A percentile compares a stretch with the other conserved stretches of the same genome.
These are phyloP conservation scores for Fusarium verticillioides DNA, from an alignment of 2,329 filamentous ascomycete genomes.

Conservation along the genomic window DNA sequence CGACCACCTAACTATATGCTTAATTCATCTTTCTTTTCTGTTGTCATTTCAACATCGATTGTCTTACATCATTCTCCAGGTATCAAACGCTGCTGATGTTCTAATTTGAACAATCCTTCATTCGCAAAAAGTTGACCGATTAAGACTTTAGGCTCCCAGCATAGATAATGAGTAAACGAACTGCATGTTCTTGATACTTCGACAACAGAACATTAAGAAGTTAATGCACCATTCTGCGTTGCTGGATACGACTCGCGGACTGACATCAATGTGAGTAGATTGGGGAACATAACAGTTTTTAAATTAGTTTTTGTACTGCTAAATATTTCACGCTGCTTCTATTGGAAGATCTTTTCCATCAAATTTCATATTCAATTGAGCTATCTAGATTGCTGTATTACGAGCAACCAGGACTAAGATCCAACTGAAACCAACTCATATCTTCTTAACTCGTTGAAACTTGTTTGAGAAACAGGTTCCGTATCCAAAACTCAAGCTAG, in stretches of 20 bases:
- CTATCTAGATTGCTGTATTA: not conserved
- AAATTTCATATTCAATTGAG: not conserved
- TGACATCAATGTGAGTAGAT: accelerated
- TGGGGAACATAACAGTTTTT: not conserved
- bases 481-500: not conserved
- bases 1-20: accelerated
- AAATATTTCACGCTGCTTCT: not conserved
- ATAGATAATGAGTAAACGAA: not conserved
- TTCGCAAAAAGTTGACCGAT: accelerated
- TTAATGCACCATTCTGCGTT: no score
- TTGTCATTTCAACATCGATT: no score
- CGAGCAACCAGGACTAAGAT: not conserved
- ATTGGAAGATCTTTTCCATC: not conserved
- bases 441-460: not conserved
- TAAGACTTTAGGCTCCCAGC: accelerated
- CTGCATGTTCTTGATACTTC: not conserved
- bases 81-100: no score
- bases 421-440: not conserved
- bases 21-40: no score
- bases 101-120: not conserved
- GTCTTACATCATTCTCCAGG: no score
- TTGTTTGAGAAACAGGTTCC: not conserved
- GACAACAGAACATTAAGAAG: no score
- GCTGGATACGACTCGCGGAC: accelerated
- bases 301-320: accelerated